Evolutionary conservation across 2,329 filamentous ascomycete species (phyloP).

Genomic region (Leptographium procerum): DNA sequence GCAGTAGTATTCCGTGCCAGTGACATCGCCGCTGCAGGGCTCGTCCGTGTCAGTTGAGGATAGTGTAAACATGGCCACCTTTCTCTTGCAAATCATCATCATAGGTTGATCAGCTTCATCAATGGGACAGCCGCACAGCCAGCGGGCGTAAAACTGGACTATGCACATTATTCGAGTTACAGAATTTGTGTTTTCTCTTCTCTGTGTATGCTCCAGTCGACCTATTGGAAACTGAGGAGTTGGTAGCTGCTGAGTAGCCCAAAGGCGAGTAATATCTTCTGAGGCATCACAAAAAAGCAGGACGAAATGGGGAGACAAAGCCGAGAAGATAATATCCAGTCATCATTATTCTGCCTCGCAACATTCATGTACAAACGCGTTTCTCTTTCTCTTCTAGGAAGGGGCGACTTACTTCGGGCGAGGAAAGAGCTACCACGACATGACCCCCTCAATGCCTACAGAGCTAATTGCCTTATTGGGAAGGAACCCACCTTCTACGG

Average conservation of each 20-base stretch:
- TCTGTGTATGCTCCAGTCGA: neutral
- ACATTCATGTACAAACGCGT: neutral
- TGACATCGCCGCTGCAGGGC: neutral
- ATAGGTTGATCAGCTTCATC: neutral
- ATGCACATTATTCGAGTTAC: conserved; percentile 1
- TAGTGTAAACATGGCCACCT: neutral
- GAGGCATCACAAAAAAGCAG: neutral
- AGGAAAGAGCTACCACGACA: neutral
- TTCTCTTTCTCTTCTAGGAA: neutral
- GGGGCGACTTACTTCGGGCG: neutral
- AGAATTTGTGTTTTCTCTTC: neutral
- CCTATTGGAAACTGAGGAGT: neutral
- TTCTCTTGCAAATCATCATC: conserved; percentile 1
- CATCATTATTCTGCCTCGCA: neutral
- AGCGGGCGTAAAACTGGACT: conserved; percentile 1
- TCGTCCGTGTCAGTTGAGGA: neutral
- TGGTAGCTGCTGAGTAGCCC: neutral
- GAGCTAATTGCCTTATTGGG: neutral
- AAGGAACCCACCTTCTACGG: neutral
- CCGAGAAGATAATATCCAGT: neutral
- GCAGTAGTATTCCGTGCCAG: neutral
- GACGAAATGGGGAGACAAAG: neutral
- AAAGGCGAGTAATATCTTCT: neutral
- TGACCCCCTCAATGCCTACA: neutral
- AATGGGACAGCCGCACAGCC: conserved; percentile 7